Percentiles rank a stretch among this genome's conserved stretches.
phyloP scores from a whole-genome alignment of 345 rosid species.

The Populus nigra region DNA sequence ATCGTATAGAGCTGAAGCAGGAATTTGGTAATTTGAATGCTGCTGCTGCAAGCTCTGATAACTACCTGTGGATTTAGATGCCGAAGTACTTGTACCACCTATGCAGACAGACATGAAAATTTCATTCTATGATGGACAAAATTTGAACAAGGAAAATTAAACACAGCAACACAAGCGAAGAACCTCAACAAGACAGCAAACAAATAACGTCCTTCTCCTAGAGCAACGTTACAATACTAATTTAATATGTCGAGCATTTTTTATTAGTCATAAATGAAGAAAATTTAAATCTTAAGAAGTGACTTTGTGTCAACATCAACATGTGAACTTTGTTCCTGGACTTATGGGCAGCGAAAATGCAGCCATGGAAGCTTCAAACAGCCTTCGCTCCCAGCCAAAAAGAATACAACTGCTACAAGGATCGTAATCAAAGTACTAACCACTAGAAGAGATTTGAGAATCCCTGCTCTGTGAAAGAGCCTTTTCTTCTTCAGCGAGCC shows the following conservation, averaged over 20 bases:
- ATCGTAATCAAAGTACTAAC: conserved; percentile 34
- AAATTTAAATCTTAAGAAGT: background rate
- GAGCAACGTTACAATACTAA: background rate
- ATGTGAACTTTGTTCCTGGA: background rate
- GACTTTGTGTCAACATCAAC: background rate
- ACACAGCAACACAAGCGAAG: too few relatives aligned
- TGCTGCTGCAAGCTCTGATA: conserved; percentile 51
- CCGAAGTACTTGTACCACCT: conserved; percentile 50
- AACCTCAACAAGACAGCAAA: background rate
- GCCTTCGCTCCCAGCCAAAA: background rate
- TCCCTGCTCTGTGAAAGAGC: conserved; percentile 50
- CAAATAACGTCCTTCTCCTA: background rate
- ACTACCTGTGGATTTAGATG: conserved; percentile 39
- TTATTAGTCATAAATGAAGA: background rate
- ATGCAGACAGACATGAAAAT: conserved; percentile 10
- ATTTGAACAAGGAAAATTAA: background rate
- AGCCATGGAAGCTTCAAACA: background rate
- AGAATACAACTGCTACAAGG: background rate
- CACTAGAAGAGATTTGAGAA: conserved; percentile 41
- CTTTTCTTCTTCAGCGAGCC: conserved; percentile 79
- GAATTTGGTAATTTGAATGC: conserved; percentile 69
- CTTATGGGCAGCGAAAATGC: background rate
- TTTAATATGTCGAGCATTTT: background rate
- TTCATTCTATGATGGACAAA: background rate
- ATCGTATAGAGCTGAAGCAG: conserved; percentile 89